Base-by-base conservation (phyloP, 345 rosid species). In the Rubroshorea leprosula region DNA sequence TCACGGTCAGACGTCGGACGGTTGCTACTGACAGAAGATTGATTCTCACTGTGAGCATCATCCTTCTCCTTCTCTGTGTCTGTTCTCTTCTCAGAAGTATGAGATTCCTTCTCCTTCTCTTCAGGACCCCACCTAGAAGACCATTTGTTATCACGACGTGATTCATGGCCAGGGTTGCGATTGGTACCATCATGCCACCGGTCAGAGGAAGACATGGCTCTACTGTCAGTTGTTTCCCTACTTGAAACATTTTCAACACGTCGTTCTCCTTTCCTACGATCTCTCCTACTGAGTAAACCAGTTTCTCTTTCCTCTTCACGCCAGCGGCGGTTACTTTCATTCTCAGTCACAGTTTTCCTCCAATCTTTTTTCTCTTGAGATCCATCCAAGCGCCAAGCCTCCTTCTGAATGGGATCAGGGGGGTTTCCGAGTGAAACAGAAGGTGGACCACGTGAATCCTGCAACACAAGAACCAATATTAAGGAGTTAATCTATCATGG, bases 281-380 rank as follows among this genome's bases (percentile, higher is more conserved):
- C 85, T 65, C 87, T 78, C 67, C 87, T 69, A 67, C 60, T 78
- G 55, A 80, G 89, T 51, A 85, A 67, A 58, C 84, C 68, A 58
- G 89, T 85, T 76, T 85, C 93, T 62, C 93, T 78, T 72, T 85
- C 93, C 75, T 82, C 93, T 65, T 85, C 93, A 17, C 83, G 93
- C 93, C 93, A 85, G 23, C 84, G 81, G 15, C 84, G 81, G 53
- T 64, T 68, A 51, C 61, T 69, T 59, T 83, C 93, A 73, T 22
- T 66, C 17, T 80, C 84, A 54, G 73, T 20, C 16, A 69, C 76
- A 48, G 27, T 55, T 72, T 72, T 82, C 73, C 88, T 78, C 86
- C 88, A 75, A 57, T 83, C 89, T 58, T 80, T 85, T 57, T 73
- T 85, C 8, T 80, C 93, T 48, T 80, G 79, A 31, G 81, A 65